These are phyloP conservation scores for Entamoeba invadens DNA, from an alignment of 208 protist genomes.

Conservation along the genomic window DNA sequence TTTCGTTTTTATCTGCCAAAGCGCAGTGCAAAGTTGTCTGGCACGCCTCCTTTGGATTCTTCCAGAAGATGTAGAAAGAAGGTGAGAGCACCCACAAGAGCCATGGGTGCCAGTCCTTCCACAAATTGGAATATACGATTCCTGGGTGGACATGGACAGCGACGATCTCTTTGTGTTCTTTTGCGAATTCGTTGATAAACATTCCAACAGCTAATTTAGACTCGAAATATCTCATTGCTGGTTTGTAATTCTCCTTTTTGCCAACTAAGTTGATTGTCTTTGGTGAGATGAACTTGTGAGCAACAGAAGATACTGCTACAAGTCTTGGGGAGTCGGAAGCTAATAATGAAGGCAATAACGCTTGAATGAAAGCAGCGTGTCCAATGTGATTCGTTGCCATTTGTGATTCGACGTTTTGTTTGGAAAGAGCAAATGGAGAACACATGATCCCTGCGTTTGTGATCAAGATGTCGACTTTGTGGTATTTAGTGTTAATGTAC, in stretches of 20 bases:
- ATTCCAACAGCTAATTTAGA: neutral
- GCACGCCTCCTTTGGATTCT: neutral
- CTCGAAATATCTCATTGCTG: neutral
- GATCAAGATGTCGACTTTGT: neutral
- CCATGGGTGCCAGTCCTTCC: neutral
- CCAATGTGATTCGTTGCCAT: neutral
- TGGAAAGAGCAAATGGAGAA: neutral
- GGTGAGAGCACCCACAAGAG: neutral
- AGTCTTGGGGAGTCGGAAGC: neutral
- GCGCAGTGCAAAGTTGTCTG: neutral
- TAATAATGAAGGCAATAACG: neutral
- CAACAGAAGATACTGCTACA: neutral
- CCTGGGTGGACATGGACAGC: neutral
- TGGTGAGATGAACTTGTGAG: neutral
- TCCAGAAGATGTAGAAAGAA: neutral
- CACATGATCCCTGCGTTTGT: neutral
- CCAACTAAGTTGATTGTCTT: neutral
- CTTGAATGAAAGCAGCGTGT: neutral
- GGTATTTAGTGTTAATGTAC: neutral
- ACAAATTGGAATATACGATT: neutral
- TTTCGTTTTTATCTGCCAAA: neutral
- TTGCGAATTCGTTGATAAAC: neutral
- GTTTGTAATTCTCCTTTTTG: neutral
- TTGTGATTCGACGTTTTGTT: neutral
- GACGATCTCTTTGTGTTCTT: neutral